Evolutionary conservation across 1,284 basidiomycete species (phyloP), one percentile per base, ranked within the genome.

Genomic region (Polyporus tsugae): DNA sequence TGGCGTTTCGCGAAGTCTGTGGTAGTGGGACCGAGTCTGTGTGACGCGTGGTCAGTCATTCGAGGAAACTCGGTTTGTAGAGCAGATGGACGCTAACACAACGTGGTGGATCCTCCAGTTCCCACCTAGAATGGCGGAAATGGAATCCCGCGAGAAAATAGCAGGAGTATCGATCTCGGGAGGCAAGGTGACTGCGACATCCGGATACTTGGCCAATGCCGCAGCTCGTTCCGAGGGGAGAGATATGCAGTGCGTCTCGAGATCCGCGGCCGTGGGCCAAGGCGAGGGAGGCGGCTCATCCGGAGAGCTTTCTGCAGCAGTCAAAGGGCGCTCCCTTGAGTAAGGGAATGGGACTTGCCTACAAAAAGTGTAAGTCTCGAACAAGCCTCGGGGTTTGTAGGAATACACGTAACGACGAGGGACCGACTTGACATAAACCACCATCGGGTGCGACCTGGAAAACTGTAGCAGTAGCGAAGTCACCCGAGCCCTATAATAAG

Each of bases 91-190:
- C 17, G 11, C 64, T 17, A 6, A 65, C 64, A 29, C 15, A 6
- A 66, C 65, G 17, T 62, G 41, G 55, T 49, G 35, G 22, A 33
- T 39, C 13, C 36, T 57, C 10, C n/a, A 25, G n/a, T 62, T 58
- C 4, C 67, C 67, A 0, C 67, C 67, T 2, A 68, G 53, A 17
- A 35, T 41, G n/a, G 22, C 19, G 1, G 46, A 29, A 35, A 68
- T 62, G 7, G 60, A 65, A n/a, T 49, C 29, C 7, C 67, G 67
- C 2, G 60, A 62, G 63, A 68, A 68, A 17, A 64, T 35, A 7
- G 36, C 15, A 33, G 44, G 46, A 13, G 13, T 38, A 19, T 62
- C 46, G 25, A 29, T 13, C 6, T 39, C 4, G 15, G 35, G 55
- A 38, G 60, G 55, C n/a, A 62, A 25, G 33, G 33, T 25, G 17